Base-by-base conservation (phyloP, 2,329 filamentous ascomycete genomes). In the Alternaria conjuncta region DNA sequence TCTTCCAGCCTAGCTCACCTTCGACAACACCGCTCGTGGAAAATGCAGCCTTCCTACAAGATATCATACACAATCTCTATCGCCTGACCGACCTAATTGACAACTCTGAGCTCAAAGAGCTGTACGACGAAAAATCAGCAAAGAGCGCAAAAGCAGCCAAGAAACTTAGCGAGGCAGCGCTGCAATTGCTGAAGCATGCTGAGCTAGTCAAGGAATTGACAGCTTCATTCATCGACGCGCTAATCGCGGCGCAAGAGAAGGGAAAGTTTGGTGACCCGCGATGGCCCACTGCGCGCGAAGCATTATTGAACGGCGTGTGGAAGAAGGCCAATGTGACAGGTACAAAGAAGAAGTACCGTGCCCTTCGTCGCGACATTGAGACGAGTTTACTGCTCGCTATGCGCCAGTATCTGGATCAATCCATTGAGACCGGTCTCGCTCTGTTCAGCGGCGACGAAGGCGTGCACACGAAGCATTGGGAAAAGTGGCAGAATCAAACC, bases 301-400 rank as follows among this genome's bases (percentile, higher is more conserved):
- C 71, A 20, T 54, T 77, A 20, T 63, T 57, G 53, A 82, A 25
- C 77, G 65, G 62, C 2, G 82, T 55, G 60, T 71, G 71, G 72
- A 76, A 74, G 53, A 71, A 76, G 61, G 71, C 72, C 54, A 69
- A 75, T n/a, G 62, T 76, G 51, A 72, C 68, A 7, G 65, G 55
- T 8, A 53, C 69, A 20, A 73, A 75, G 65, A 75, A 75, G 67
- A 74, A 69, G 55, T 54, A 75, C 18, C 54, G 68, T 8, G 49
- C 64, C 6, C 49, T 76, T 3, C 64, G 72, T 23, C 64, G 63
- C 36, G 73, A 77, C n/a, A 65, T 75, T 12, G 72, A 77, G 32
- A 68, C 67, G 25, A 62, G 68, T 25, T 64, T 77, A 15, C 41
- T 76, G 28, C 53, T 74, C 21, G 71, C 72, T n/a, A 63, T 77